Conservation (phyloP, 2,329 filamentous ascomycete genomes). For the Pestalotiopsis sp. region DNA sequence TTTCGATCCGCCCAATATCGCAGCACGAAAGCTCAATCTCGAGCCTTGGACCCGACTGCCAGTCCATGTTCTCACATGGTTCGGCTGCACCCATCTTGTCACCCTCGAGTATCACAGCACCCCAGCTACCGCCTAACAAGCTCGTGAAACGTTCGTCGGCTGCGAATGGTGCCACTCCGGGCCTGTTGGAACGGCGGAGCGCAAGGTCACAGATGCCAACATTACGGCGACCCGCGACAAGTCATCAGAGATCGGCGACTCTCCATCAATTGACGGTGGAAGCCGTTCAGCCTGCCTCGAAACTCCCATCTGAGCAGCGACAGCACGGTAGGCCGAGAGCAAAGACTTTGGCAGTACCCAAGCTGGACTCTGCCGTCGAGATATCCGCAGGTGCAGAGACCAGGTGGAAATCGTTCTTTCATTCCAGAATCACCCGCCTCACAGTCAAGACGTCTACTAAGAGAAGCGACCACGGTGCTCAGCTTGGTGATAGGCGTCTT, state of each 20-base stretch:
- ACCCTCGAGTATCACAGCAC: constrained; percentile 38
- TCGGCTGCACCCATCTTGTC: constrained; percentile 67
- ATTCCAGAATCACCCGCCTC: constrained; percentile 38
- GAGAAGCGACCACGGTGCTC: constrained; percentile 29
- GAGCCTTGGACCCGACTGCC: constrained; percentile 66
- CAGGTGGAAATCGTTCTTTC: constrained; percentile 62
- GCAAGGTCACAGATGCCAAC: constrained; percentile 65
- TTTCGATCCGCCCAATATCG: constrained; percentile 68
- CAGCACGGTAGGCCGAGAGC: constrained; percentile 34
- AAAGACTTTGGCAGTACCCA: constrained; percentile 25
- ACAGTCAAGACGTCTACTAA: constrained; percentile 23
- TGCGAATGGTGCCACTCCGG: constrained; percentile 46
- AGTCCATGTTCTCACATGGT: constrained; percentile 68
- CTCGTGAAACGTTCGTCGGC: constrained; percentile 74
- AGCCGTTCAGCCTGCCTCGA: constrained; percentile 25
- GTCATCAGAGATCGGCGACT: constrained; percentile 75
- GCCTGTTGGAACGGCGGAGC: constrained; percentile 46
- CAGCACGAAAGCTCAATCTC: constrained; percentile 67
- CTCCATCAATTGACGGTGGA: constrained; percentile 53
- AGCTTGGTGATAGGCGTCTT: constrained; percentile 30
- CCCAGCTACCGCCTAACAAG: constrained; percentile 68
- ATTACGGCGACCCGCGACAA: constrained; percentile 75
- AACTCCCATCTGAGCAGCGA: constrained; percentile 31
- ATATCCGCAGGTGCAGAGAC: constrained; percentile 20
- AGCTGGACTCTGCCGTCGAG: constrained; percentile 17